Base-by-base conservation (phyloP, 129 eudicot genomes). In the Artemisia argyi region DNA sequence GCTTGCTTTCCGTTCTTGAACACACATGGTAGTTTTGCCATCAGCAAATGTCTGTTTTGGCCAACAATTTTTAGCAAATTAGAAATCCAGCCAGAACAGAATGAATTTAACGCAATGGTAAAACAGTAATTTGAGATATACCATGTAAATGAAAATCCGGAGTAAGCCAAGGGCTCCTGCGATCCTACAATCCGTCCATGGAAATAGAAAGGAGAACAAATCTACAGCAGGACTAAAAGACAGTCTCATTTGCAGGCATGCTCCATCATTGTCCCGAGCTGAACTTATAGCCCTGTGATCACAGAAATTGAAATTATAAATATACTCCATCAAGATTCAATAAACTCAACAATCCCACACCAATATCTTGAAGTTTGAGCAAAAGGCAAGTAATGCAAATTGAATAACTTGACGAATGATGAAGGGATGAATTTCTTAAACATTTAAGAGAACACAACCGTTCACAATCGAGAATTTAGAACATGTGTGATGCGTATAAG, bases 1-100 rank as follows among this genome's bases (percentile, higher is more conserved):
- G 78, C 89, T 87, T 73, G 93, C 89, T 79, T 78, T 79, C 77
- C 88, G 82, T 82, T 87, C 93, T 73, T 87, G 73, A 56, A 75
- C 54, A 61, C 87, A 79, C 85, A 84, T 79, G 4, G 93, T 84
- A 52, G 93, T 84, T 71, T 71, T 84, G 19, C 89, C 89, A 87
- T 84, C 89, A 9, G 83, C 83, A 80, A 83, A 84, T 20, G 85
- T 77, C 93, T 87, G 78, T 79, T 78, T 66, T 30, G 53, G 20
- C 68, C 56, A 69, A 72, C 72, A 73, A 49, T 65, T 52, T 60
- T 16, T 13, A 30, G 63, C 68, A 59, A 65, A 53, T 67, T 39
- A 51, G 73, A 73, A 52, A 73, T 67, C 72, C 46, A 52, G 15
- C 51, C 3, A 67, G 18, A 47, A 67, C 55, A 67, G 19, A 68